Conservation (phyloP, 108 stramenopile species). For the Conticribra guillardii region DNA sequence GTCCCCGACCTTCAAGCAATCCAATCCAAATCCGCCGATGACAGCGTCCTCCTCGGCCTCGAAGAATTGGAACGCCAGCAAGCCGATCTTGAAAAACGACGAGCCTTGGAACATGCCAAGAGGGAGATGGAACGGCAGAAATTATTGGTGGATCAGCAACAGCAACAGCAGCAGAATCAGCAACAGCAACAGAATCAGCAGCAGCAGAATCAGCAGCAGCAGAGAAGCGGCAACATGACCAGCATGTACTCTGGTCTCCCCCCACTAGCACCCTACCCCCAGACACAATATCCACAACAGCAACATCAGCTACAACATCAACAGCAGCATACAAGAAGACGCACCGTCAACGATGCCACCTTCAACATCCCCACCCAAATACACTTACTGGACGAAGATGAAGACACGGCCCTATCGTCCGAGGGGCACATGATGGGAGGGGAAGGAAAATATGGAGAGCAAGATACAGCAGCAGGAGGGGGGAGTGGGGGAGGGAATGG, state of each 20-base stretch:
- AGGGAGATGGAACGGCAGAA: neutral
- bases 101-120: constrained; percentile 1
- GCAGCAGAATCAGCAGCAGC: constrained; percentile 21
- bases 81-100: constrained; percentile 39
- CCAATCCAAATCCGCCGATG: constrained; percentile 8
- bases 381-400: constrained; percentile 32
- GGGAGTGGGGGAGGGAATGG: neutral
- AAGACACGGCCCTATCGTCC: constrained; percentile 22
- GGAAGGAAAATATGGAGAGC: neutral
- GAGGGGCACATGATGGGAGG: constrained; percentile 6
- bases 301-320: constrained; percentile 7
- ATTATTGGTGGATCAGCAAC: constrained; percentile 11
- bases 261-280: neutral
- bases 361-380: constrained; percentile 25
- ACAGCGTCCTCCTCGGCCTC: constrained; percentile 38
- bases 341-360: neutral
- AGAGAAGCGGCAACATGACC: neutral
- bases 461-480: neutral
- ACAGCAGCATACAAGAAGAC: constrained; percentile 9
- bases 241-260: neutral
- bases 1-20: neutral
- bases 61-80: constrained; percentile 60
- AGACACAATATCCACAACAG: neutral
- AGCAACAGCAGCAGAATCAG: constrained; percentile 31
- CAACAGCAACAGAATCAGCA: neutral